Evolutionary conservation across 2,329 filamentous ascomycete genomes (phyloP).

Genomic region (Xylariaceae sp.): DNA sequence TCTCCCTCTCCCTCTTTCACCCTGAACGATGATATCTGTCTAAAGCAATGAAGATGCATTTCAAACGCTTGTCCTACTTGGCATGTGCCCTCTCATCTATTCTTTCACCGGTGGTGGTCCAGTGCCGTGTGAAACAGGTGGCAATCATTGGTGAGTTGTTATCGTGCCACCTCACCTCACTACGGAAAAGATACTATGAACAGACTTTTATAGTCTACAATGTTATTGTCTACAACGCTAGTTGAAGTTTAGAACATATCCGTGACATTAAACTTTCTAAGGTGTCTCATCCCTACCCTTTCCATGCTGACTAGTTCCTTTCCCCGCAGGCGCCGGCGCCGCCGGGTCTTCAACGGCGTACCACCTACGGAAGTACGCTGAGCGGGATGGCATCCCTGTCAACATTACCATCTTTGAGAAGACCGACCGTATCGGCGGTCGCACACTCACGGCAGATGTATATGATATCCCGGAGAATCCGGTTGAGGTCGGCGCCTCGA

Average conservation of each 20-base stretch:
- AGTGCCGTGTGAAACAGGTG: slow-evolving; percentile 58
- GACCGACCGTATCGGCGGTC: slow-evolving; percentile 76
- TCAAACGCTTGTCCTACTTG: slow-evolving; percentile 41
- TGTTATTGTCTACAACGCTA: too few relatives aligned
- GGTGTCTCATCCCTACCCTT: not conserved
- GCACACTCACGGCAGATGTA: slow-evolving; percentile 80
- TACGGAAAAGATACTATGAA: not conserved
- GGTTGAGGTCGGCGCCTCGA: slow-evolving; percentile 87
- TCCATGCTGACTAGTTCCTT: slow-evolving; percentile 2
- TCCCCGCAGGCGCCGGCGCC: slow-evolving; percentile 75
- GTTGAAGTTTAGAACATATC: too few relatives aligned
- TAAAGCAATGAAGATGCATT: too few relatives aligned
- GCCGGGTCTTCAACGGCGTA: slow-evolving; percentile 87
- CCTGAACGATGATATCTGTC: too few relatives aligned
- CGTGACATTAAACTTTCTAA: too few relatives aligned
- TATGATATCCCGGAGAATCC: slow-evolving; percentile 68
- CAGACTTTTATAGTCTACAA: too few relatives aligned
- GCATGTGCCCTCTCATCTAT: slow-evolving; percentile 54
- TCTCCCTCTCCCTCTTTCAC: too few relatives aligned
- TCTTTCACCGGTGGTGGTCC: slow-evolving; percentile 57
- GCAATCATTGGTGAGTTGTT: slow-evolving; percentile 56
- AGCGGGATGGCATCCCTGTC: slow-evolving; percentile 59
- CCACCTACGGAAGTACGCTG: slow-evolving; percentile 73
- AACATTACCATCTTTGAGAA: slow-evolving; percentile 91
- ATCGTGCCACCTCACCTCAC: not conserved